Base-by-base conservation (phyloP, 2,329 filamentous ascomycete species). In the Cordyceps pruinosa region DNA sequence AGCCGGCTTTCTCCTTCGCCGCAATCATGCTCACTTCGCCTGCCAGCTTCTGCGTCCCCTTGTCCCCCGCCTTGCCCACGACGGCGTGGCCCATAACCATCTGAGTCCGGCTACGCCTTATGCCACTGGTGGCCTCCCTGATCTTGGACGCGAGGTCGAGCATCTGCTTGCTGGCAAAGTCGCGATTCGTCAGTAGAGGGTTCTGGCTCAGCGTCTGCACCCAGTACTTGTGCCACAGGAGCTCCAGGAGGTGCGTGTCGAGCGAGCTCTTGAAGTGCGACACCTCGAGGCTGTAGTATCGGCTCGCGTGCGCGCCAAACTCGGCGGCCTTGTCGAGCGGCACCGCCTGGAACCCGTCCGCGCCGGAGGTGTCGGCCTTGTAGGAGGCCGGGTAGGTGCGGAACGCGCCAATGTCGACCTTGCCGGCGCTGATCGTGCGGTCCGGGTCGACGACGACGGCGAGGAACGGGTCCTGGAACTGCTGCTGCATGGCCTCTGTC, bases 181-280 rank as follows among this genome's bases (percentile, higher is more conserved):
- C 93, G 61, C 92, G 88, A 68, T 96, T 97, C 57, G 90, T 91
- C 65, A 96, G 86, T 5, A 97, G 81, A 23, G 93, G 92, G 64
- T 86, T 94, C 65, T 96, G 90, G 32, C 90, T 95, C 21, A 99
- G 82, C 6, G 94, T 99, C 68, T 95, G 89, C 34, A 97, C 92
- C 94, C 91, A 96, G 78, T 99, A 99, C 73, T 97, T 97, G 77
- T 97, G 96, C 94, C 94, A 97, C 30, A 99, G 78, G 52, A 90
- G 81, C 67, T 95, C 90, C 5, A 99, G 79, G 25, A 99, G 80
- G 65, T 91, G 88, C 2, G 86, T 82, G 73, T 99, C 94, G 28
- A 99, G 85, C 0, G 88, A 88, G 61, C 89, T 94, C 76, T 97
- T 97, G 81, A 90, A 99, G 73, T 96, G 90, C 32, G 90, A 90